A percentile compares a stretch with the other conserved stretches of the same genome.
These are phyloP conservation scores for Dunaliella sp. DNA, from an alignment of 139 green algal species.

Conservation along the genomic window DNA sequence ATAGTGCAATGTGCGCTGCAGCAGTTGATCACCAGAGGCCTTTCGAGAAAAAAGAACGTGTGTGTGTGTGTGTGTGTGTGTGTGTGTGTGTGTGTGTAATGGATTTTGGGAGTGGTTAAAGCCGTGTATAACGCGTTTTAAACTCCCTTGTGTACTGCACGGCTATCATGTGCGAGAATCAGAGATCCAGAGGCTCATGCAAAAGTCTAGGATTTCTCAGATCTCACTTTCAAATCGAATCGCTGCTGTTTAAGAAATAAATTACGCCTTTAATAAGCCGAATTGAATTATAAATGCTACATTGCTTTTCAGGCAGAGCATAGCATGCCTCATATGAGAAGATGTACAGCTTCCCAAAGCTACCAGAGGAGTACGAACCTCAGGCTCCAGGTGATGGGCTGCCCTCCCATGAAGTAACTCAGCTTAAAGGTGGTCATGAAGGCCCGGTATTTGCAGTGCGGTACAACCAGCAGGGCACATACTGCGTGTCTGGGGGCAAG, in stretches of 20 bases:
- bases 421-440: constrained; percentile 68
- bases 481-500: constrained; percentile 85
- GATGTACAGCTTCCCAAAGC: constrained; percentile 16
- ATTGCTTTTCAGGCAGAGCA: neutral
- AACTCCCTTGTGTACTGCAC: no score
- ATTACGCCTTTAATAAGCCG: neutral
- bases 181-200: neutral
- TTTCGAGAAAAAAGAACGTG: no score
- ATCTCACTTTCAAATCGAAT: neutral
- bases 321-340: no score
- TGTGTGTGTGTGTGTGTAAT: no score
- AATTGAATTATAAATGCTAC: neutral
- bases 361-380: constrained; percentile 42
- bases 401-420: constrained; percentile 25
- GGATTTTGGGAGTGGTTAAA: no score
- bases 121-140: no score
- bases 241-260: no score
- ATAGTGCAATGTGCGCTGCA: no score
- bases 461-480: constrained; percentile 81
- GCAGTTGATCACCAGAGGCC: no score
- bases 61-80: no score
- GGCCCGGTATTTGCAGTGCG: constrained; percentile 80
- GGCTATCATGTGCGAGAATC: no score
- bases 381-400: constrained; percentile 18
- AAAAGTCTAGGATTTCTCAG: neutral